These are phyloP conservation scores for Penicillium angulare DNA, from an alignment of 495 filamentous ascomycete species.

Conservation along the genomic window DNA sequence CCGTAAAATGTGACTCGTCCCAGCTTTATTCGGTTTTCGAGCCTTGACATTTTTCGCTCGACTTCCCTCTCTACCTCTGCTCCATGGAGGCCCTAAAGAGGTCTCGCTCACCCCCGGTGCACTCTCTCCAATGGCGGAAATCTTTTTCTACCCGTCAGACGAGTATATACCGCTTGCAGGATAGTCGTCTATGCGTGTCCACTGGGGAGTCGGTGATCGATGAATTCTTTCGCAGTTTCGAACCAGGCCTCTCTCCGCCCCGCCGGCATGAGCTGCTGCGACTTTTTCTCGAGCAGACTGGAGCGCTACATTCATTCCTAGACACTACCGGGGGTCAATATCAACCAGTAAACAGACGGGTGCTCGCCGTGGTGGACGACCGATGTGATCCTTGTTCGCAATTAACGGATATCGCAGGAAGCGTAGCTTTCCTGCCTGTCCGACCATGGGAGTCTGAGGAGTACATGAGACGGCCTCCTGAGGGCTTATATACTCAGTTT, in stretches of 20 bases:
- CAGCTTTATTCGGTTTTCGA: too few relatives aligned
- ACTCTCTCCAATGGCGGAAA: conserved; percentile 10
- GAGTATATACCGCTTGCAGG: conserved; percentile 8
- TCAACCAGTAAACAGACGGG: neutral
- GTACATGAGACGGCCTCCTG: conserved; percentile 14
- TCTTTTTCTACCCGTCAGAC: conserved; percentile 14
- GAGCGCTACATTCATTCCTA: conserved; percentile 5
- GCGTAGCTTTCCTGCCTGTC: conserved; percentile 10
- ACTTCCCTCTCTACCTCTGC: neutral
- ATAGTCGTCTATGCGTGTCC: conserved; percentile 12
- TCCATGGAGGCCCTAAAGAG: neutral
- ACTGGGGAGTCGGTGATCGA: conserved; percentile 9
- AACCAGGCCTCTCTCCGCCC: conserved; percentile 9
- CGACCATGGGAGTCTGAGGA: conserved; percentile 17
- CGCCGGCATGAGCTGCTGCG: conserved; percentile 13
- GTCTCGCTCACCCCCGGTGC: neutral
- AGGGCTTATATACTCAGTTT: conserved; percentile 11
- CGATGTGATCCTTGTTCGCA: conserved; percentile 17
- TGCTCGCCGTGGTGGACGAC: conserved; percentile 16
- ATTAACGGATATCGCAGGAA: conserved; percentile 11
- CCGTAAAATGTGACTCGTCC: neutral
- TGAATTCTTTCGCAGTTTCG: conserved; percentile 14
- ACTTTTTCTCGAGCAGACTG: conserved; percentile 12
- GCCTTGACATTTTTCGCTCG: neutral
- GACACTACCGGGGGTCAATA: conserved; percentile 1